These are phyloP conservation scores for Penicillium sp. DNA, from an alignment of 2,329 filamentous ascomycete species.

Conservation along the genomic window DNA sequence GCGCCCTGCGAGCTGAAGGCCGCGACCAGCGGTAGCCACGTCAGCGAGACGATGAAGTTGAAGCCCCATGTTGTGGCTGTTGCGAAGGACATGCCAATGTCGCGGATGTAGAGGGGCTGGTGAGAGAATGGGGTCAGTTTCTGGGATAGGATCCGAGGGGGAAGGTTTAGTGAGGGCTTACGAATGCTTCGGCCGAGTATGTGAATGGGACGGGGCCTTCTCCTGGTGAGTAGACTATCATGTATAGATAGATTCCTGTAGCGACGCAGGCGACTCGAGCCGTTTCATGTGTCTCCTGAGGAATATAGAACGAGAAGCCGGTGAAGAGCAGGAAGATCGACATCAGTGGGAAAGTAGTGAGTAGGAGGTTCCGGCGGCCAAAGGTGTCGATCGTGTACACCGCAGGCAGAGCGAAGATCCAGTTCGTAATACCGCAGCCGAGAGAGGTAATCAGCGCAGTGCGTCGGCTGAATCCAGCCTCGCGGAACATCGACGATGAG, in stretches of 20 bases:
- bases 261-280: constrained; percentile 49
- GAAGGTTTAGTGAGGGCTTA: not conserved
- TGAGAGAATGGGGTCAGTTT: not conserved
- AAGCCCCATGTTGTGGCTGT: constrained; percentile 68
- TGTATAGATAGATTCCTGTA: constrained; percentile 50
- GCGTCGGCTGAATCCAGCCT: constrained; percentile 57
- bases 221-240: constrained; percentile 57
- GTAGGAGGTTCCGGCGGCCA: constrained; percentile 65
- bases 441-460: constrained; percentile 64
- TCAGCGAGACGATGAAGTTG: constrained; percentile 59
- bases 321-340: constrained; percentile 49
- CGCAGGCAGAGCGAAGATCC: constrained; percentile 67
- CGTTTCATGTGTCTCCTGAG: constrained; percentile 26
- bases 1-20: constrained; percentile 57
- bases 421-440: constrained; percentile 69
- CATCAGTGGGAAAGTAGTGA: constrained; percentile 69
- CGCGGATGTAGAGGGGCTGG: constrained; percentile 63
- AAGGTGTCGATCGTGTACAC: constrained; percentile 71
- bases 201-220: constrained; percentile 70
- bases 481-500: constrained; percentile 64
- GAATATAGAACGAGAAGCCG: constrained; percentile 58
- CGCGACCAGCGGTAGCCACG: constrained; percentile 56
- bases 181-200: constrained; percentile 70
- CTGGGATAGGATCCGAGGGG: not conserved
- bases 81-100: constrained; percentile 65